Evolutionary conservation across 495 filamentous ascomycete genomes (phyloP).

Genomic region (Bryoglossum gracile): DNA sequence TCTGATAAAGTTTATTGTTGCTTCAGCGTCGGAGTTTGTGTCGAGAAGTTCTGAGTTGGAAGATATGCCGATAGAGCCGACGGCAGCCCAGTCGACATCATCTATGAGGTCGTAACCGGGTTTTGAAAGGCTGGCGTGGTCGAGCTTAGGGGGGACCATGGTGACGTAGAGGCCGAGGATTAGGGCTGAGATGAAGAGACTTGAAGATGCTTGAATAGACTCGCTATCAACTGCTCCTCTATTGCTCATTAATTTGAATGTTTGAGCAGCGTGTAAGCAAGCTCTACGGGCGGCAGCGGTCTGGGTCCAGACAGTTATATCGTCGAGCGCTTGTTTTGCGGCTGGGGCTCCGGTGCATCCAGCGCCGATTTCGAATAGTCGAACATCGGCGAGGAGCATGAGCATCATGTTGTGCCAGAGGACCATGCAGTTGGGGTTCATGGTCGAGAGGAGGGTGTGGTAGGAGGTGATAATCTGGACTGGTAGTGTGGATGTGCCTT

Average conservation of each 20-base stretch:
- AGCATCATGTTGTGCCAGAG: constrained; percentile 49
- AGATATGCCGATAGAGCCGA: constrained; percentile 36
- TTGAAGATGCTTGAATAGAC: constrained; percentile 40
- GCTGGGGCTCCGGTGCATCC: constrained; percentile 38
- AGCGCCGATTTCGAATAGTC: constrained; percentile 44
- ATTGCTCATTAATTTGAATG: constrained; percentile 44
- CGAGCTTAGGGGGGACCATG: constrained; percentile 33
- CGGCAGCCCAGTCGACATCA: constrained; percentile 42
- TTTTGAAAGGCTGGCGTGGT: constrained; percentile 26
- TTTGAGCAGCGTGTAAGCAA: constrained; percentile 44
- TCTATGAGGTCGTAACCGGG: constrained; percentile 42
- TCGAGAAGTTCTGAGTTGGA: too few relatives aligned
- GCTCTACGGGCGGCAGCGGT: constrained; percentile 42
- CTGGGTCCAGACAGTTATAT: constrained; percentile 44
- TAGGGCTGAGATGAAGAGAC: constrained; percentile 43
- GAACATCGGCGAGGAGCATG: constrained; percentile 43
- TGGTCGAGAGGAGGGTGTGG: constrained; percentile 33
- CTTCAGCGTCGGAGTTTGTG: constrained; percentile 29
- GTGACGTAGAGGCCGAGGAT: constrained; percentile 46
- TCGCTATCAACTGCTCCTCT: constrained; percentile 43
- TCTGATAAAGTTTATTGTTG: constrained; percentile 42
- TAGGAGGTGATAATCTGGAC: constrained; percentile 35
- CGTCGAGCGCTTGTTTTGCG: constrained; percentile 40
- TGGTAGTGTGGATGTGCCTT: constrained; percentile 34
- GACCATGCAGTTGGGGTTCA: constrained; percentile 40